Conservation (phyloP, 192 early-diverging fungal species). For the Polychytrium aggregatum region DNA sequence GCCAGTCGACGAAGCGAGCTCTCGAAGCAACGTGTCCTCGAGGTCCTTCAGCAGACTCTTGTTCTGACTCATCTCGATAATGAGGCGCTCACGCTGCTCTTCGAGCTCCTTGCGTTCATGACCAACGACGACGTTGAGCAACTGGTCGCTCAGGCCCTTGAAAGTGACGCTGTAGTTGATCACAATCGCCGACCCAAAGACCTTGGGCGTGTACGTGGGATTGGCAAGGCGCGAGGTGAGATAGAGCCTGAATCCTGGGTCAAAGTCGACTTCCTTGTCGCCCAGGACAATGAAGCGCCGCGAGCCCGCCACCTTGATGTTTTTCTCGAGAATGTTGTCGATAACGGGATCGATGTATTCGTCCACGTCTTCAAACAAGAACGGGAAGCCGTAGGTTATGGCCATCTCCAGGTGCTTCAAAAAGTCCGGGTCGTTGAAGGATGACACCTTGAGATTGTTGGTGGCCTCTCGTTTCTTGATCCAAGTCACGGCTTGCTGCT, state of each 20-base stretch:
- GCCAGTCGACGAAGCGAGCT: slow-evolving; percentile 47
- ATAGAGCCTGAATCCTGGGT: slow-evolving; percentile 45
- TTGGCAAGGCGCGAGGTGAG: slow-evolving; percentile 41
- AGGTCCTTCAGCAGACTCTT: slow-evolving; percentile 43
- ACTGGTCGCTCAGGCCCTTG: slow-evolving; percentile 48
- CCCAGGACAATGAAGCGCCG: slow-evolving; percentile 45
- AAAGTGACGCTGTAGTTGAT: slow-evolving; percentile 56
- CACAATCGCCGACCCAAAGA: slow-evolving; percentile 50
- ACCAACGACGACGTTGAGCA: slow-evolving; percentile 50
- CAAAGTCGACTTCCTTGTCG: slow-evolving; percentile 55
- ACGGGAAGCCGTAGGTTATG: slow-evolving; percentile 50
- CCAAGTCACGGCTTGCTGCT: slow-evolving; percentile 51
- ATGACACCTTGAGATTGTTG: slow-evolving; percentile 45
- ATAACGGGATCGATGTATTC: slow-evolving; percentile 57
- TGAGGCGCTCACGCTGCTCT: slow-evolving; percentile 45
- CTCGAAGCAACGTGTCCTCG: slow-evolving; percentile 45
- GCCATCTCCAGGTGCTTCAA: slow-evolving; percentile 55
- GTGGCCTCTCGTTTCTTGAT: slow-evolving; percentile 44
- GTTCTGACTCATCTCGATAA: slow-evolving; percentile 44
- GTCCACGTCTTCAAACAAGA: slow-evolving; percentile 53
- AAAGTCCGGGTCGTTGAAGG: slow-evolving; percentile 49
- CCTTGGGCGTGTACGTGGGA: slow-evolving; percentile 45
- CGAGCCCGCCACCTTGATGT: slow-evolving; percentile 34
- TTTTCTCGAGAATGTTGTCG: slow-evolving; percentile 52
- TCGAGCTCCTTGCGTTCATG: slow-evolving; percentile 48